Conservation (phyloP, 176 grass and related monocot species). For the Calamus simplicifolius region DNA sequence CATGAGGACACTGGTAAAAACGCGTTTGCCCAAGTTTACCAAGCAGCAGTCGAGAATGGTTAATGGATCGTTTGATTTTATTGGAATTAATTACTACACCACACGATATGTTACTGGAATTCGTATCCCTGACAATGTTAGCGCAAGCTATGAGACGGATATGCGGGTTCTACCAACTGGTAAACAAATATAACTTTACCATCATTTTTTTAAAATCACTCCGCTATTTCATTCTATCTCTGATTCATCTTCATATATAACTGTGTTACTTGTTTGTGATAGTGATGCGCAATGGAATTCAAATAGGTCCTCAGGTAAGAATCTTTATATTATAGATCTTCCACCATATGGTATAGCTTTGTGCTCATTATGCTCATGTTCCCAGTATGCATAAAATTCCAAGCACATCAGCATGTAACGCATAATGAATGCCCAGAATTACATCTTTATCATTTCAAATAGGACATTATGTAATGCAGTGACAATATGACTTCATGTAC, state of each 20-base stretch:
- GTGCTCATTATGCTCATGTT: background rate
- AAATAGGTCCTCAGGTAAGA: conserved; percentile 44
- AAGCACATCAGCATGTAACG: background rate
- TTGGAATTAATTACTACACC: conserved; percentile 67
- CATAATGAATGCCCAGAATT: background rate
- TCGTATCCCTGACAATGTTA: conserved; percentile 31
- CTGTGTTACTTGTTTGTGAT: background rate
- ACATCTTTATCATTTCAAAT: background rate
- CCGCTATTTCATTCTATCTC: background rate
- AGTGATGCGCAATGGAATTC: conserved; percentile 43
- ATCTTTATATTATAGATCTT: background rate
- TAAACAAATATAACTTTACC: conserved; percentile 24
- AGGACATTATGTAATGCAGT: background rate
- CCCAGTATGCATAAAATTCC: background rate
- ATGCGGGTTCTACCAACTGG: conserved; percentile 39
- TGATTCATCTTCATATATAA: background rate
- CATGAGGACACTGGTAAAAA: conserved; percentile 33
- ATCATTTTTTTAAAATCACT: background rate
- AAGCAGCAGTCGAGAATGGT: conserved; percentile 31
- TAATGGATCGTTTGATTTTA: conserved; percentile 51
- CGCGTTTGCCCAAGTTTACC: conserved; percentile 42
- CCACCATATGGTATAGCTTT: background rate
- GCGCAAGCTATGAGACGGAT: conserved; percentile 28
- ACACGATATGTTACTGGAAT: conserved; percentile 19
- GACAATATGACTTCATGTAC: background rate